These are phyloP conservation scores for Oryza glumipatula DNA, from an alignment of 176 grass and related monocot species.

Conservation along the genomic window DNA sequence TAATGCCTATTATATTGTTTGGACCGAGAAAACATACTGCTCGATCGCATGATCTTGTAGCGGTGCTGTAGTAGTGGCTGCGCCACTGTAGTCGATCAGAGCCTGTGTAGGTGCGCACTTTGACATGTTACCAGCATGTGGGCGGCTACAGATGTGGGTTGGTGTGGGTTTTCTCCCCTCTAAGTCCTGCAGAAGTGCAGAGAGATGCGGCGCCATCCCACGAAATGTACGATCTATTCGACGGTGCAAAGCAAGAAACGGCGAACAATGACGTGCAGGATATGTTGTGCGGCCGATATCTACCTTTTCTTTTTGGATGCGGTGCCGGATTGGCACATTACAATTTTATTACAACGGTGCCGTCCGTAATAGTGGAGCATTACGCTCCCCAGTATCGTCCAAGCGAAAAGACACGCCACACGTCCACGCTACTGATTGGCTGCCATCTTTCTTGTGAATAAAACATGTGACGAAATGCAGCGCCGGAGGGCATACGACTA, in stretches of 20 bases:
- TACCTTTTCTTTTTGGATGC: neutral
- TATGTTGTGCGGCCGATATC: constrained; percentile 23
- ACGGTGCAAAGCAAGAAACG: constrained; percentile 39
- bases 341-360: neutral
- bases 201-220: constrained; percentile 33
- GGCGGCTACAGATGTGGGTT: constrained; percentile 39
- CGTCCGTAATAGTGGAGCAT: constrained; percentile 1
- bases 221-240: constrained; percentile 29
- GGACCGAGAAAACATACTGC: neutral
- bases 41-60: neutral
- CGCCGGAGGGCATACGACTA: too few relatives aligned
- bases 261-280: neutral
- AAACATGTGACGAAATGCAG: too few relatives aligned
- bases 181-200: neutral
- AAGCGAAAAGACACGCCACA: too few relatives aligned
- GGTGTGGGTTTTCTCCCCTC: neutral
- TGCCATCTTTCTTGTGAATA: too few relatives aligned
- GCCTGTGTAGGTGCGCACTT: constrained; percentile 41
- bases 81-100: constrained; percentile 39
- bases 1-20: neutral
- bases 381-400: neutral
- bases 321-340: neutral
- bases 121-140: constrained; percentile 10
- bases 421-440: too few relatives aligned
- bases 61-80: constrained; percentile 38